phyloP scores from a whole-genome alignment of 768 basidiomycete species.

The Termitomyces titanicus region DNA sequence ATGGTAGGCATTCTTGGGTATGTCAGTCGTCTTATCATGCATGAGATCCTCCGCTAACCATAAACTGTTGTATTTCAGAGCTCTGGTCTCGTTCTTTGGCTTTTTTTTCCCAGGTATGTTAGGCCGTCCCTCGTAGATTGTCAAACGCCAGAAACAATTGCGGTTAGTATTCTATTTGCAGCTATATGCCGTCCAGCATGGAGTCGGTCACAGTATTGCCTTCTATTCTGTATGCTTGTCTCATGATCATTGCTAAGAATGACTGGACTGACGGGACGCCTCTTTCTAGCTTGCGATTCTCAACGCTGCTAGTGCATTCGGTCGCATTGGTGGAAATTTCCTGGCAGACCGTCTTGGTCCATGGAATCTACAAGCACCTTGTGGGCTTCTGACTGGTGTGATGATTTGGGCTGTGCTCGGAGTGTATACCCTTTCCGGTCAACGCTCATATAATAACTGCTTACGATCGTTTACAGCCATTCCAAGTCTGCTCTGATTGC shows the following conservation, averaged over 20 bases:
- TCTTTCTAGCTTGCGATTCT: constrained; percentile 3
- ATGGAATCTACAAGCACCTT: constrained; percentile 24
- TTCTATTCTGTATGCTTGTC: constrained; percentile 6
- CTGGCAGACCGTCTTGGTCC: constrained; percentile 2
- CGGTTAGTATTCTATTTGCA: constrained; percentile 5
- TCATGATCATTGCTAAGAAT: not conserved
- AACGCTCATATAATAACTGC: not conserved
- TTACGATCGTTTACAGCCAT: constrained; percentile 19
- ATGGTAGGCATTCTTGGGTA: not conserved
- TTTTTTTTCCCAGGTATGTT: not conserved
- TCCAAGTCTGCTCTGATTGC: constrained; percentile 31
- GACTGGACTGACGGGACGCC: not conserved
- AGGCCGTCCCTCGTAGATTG: not conserved
- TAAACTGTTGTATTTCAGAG: not conserved
- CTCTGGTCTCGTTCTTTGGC: constrained; percentile 1
- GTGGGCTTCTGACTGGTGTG: constrained; percentile 29
- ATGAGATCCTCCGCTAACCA: not conserved
- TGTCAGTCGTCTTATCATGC: not conserved
- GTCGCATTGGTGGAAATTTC: not conserved
- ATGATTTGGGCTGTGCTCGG: constrained; percentile 35
- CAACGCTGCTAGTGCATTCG: constrained; percentile 1
- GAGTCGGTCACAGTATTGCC: not conserved
- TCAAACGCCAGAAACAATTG: not conserved
- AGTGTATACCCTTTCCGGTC: constrained; percentile 23
- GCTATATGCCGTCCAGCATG: constrained; percentile 4